Evolutionary conservation across 305 asterid genomes (phyloP).

Genomic region (Fraxinus greggii): DNA sequence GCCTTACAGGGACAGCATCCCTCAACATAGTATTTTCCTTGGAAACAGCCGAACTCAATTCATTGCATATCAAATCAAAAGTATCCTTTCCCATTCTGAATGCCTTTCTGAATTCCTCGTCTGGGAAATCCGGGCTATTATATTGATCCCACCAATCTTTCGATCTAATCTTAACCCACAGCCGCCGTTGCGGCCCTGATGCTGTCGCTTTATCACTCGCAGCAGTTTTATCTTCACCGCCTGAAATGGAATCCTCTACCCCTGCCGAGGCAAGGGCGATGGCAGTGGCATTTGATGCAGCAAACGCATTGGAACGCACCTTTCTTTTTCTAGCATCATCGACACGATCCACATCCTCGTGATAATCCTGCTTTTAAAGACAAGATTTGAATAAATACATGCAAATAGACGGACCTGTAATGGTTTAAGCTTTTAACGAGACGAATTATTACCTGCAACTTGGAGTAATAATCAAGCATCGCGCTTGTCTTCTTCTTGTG

Average conservation of each 20-base stretch:
- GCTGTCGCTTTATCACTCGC: slow-evolving; percentile 18
- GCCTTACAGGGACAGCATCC: slow-evolving; percentile 48
- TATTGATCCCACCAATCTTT: slow-evolving; percentile 48
- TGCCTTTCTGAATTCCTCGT: slow-evolving; percentile 37
- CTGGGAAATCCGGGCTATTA: slow-evolving; percentile 37
- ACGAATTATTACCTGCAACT: slow-evolving; percentile 1
- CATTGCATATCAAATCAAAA: slow-evolving; percentile 39
- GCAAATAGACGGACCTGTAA: background rate
- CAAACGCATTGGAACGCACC: slow-evolving; percentile 21
- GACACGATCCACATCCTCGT: slow-evolving; percentile 19
- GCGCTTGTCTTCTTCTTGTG: slow-evolving; percentile 28
- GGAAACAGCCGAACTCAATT: slow-evolving; percentile 35
- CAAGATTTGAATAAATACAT: background rate
- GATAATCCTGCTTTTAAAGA: slow-evolving; percentile 15
- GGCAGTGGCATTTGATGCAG: slow-evolving; percentile 21
- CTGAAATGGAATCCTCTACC: slow-evolving; percentile 13
- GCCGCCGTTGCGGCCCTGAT: slow-evolving; percentile 35
- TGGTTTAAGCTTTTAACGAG: background rate
- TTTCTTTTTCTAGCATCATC: slow-evolving; percentile 28
- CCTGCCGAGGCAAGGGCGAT: slow-evolving; percentile 11
- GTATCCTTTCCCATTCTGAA: slow-evolving; percentile 46
- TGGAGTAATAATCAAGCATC: slow-evolving; percentile 24
- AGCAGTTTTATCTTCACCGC: slow-evolving; percentile 15
- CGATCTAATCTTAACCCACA: slow-evolving; percentile 43
- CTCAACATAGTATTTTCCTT: slow-evolving; percentile 44